Evolutionary conservation across 805 yeast genomes (phyloP), one percentile per base, ranked within the genome.

Genomic region (Spathaspora hagerdaliae): DNA sequence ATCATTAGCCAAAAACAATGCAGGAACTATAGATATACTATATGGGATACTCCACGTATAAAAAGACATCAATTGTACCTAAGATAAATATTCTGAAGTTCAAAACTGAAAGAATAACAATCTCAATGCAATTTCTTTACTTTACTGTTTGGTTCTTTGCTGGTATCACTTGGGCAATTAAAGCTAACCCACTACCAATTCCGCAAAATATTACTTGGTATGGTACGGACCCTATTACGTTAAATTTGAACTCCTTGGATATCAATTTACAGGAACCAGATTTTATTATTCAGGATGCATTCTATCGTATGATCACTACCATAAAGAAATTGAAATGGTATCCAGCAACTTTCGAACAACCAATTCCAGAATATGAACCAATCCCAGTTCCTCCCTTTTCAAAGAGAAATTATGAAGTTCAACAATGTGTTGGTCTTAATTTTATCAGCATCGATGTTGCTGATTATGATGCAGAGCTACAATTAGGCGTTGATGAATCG

Each of bases 401-500:
- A 24, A 35, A 39, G 38, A 27, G 33, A 15, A 6, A 10, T 36
- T 9, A 29, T 29, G 12, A 29, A 11, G 5, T 9, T 9, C 32
- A 29, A 29, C 32, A 29, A 9, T 11, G 12, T 29, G 8, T 24
- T 13, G 39, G 26, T 12, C 12, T 24, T 27, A 19, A 19, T 33
- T 11, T 13, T 24, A 15, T 51, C 26, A 38, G 34, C 6, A 36
- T 61, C 35, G 36, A 29, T 13, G 50, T 64, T 31, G 48, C 41
- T 5, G 61, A 63, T 42, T 31, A 36, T 24, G 47, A 49, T 13
- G 59, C 61, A 10, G 62, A 53, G 39, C 57, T 71, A 42, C 69
- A 66, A 46, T 49, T 56, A 39, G 72, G 66, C 6, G 71, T 67
- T 27, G 61, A 69, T 48, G 75, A 70, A 50, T 53, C 68, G 7